Conservation (phyloP, 2,329 filamentous ascomycete genomes). For the Phyllosticta capitalensis region DNA sequence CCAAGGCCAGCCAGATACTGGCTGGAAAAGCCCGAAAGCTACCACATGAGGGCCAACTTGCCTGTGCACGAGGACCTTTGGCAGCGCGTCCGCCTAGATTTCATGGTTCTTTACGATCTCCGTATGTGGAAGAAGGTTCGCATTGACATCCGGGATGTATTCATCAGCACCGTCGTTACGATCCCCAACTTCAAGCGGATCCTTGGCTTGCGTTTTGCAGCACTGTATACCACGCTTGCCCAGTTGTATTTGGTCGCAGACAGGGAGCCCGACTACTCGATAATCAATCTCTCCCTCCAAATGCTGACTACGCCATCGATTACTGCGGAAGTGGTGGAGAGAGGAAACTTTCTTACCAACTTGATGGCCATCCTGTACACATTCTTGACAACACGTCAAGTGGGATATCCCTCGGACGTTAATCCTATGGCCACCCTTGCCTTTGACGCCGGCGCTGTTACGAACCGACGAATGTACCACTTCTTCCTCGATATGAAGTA, state of each 20-base stretch:
- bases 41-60: constrained; percentile 51
- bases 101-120: constrained; percentile 88
- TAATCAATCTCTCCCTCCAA: constrained; percentile 93
- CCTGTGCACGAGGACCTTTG: constrained; percentile 78
- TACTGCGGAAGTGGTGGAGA: constrained; percentile 86
- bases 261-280: constrained; percentile 92
- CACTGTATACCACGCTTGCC: constrained; percentile 84
- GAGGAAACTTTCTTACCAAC: constrained; percentile 91
- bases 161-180: constrained; percentile 91
- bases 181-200: constrained; percentile 95
- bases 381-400: constrained; percentile 90
- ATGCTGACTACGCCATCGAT: constrained; percentile 96
- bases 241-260: constrained; percentile 95
- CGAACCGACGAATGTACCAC: constrained; percentile 91
- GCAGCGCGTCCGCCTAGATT: constrained; percentile 82
- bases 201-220: constrained; percentile 84
- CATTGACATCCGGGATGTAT: constrained; percentile 81
- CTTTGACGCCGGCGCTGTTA: constrained; percentile 89
- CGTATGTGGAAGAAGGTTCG: constrained; percentile 94
- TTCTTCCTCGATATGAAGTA: constrained; percentile 95
- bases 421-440: constrained; percentile 77
- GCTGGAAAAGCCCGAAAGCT: constrained; percentile 69
- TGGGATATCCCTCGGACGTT: constrained; percentile 85
- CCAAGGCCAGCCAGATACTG: constrained; percentile 71
- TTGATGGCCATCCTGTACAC: constrained; percentile 95